Evolutionary conservation across 768 basidiomycete genomes (phyloP), one percentile per base, ranked within the genome.

Genomic region (Omphalotus guepiniiformis): DNA sequence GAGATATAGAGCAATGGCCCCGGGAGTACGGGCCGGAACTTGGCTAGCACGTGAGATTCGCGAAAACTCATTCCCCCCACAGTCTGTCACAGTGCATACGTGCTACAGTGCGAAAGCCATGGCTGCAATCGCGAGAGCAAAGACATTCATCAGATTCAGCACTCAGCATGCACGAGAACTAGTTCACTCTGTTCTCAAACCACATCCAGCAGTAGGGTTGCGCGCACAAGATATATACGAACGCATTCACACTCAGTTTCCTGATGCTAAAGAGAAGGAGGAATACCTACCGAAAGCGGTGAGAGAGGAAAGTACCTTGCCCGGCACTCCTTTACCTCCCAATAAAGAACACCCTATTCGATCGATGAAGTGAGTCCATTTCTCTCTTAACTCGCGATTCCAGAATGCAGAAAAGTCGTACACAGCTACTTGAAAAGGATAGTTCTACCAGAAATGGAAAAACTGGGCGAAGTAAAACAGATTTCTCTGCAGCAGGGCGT

Each of bases 401-500:
- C 16, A 13, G 23, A 25, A 12, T 25, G 12, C 6, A 15, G n/a
- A 32, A 32, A 32, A 32, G 30, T 32, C n/a, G 30, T 32, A n/a
- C 30, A 12, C 26, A 60, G 57, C 15, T 55, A 49, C 42, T 52
- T 60, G 21, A 60, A 60, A 42, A 15, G 16, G 2, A 46, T 53
- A 3, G 54, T 57, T 5, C 53, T 57, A 16, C 28, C 45, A 15
- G 52, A 55, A 25, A 49, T 58, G 25, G 22, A 50, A 29, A 13
- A 36, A 1, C 12, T 21, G 5, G 28, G 26, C 18, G 32, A 50
- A 28, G 22, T 49, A 6, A n/a, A 50, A 9, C 9, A 9, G 35
- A 32, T 45, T 3, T 19, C 18, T 26, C 35, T 43, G 6, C 32
- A 22, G 34, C 5, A 36, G 23, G 36, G 41, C 12, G 8, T 13